Evolutionary conservation across 2,329 filamentous ascomycete species (phyloP), one percentile per base, ranked within the genome.

Genomic region (Fusarium bactridioides): DNA sequence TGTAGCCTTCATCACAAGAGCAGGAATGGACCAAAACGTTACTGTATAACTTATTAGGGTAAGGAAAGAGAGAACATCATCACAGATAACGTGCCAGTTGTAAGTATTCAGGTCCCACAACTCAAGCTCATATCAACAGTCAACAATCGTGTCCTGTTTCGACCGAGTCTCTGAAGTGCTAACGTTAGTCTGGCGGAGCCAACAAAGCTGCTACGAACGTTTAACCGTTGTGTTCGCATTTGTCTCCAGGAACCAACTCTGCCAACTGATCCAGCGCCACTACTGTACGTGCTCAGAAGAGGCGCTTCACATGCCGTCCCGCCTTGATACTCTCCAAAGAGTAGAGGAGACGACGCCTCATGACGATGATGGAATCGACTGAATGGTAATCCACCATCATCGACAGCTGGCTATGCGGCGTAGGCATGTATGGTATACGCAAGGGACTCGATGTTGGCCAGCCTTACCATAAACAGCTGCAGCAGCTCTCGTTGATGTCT

Each of bases 141-240:
- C 50, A 45, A 38, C 58, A 50, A 69, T 48, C 25, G n/a, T 55
- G 45, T 37, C 67, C 67, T 62, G 61, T 70, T 54, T 69, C 62
- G 64, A 50, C 54, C 44, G 40, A 47, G 56, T 47, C 62, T 61
- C 48, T 65, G 38, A 62, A 61, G 31, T 67, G 23, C 38, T 37
- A 35, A 66, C 48, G 27, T 48, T 57, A 71, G 64, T 43, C 43
- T 56, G 58, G 61, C 62, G 62, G 72, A 72, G 63, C 50, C 64
- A 71, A 51, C 64, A 71, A 51, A 29, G 51, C 60, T 45, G 54
- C 48, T 57, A 54, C 48, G 27, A 67, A 75, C 68, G 62, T 57
- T 75, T 59, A 66, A 70, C 67, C 71, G 75, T 77, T 77, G 48
- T 58, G 66, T 67, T 73, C 66, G 69, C 62, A 66, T 61, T 54